phyloP scores from a whole-genome alignment of 1,139 yeast genomes.

The Hyphopichia pseudoburtonii region DNA sequence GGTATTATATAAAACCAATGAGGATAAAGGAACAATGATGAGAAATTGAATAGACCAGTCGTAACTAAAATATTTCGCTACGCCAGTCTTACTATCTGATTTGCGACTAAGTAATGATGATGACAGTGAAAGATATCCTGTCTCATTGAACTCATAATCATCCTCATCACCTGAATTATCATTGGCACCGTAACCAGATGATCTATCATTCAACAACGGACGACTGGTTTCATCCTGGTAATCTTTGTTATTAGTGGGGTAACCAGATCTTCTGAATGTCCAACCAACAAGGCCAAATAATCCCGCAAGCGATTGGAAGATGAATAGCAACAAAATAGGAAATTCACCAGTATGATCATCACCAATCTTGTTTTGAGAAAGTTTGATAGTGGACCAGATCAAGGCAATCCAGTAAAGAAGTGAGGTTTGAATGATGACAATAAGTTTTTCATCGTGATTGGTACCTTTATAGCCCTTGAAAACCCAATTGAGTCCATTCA shows the following conservation, averaged over 20 bases:
- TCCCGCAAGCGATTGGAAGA: slow-evolving; percentile 51
- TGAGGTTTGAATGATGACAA: slow-evolving; percentile 59
- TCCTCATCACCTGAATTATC: slow-evolving; percentile 13
- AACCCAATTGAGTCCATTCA: slow-evolving; percentile 43
- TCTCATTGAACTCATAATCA: slow-evolving; percentile 12
- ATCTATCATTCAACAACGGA: slow-evolving; percentile 28
- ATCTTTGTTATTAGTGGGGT: slow-evolving; percentile 2
- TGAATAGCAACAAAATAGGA: slow-evolving; percentile 49
- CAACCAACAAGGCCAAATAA: slow-evolving; percentile 56
- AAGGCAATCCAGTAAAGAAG: slow-evolving; percentile 57
- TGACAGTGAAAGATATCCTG: slow-evolving; percentile 7
- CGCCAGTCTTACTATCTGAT: slow-evolving; percentile 12
- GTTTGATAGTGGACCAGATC: slow-evolving; percentile 45
- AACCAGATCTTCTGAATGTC: slow-evolving; percentile 27
- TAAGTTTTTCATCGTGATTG: slow-evolving; percentile 71
- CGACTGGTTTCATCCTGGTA: slow-evolving; percentile 21
- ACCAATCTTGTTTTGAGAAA: slow-evolving; percentile 37
- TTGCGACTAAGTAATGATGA: slow-evolving; percentile 12
- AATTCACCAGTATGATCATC: slow-evolving; percentile 65
- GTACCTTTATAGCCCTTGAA: slow-evolving; percentile 50
- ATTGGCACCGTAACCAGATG: slow-evolving; percentile 24
- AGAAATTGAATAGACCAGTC: slow-evolving; percentile 82
- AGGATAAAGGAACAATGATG: slow-evolving; percentile 63
- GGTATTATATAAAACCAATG: slow-evolving; percentile 49
- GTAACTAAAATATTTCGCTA: slow-evolving; percentile 52